Base-by-base conservation (phyloP, 257 asterid species). In the Agastache rugosa region DNA sequence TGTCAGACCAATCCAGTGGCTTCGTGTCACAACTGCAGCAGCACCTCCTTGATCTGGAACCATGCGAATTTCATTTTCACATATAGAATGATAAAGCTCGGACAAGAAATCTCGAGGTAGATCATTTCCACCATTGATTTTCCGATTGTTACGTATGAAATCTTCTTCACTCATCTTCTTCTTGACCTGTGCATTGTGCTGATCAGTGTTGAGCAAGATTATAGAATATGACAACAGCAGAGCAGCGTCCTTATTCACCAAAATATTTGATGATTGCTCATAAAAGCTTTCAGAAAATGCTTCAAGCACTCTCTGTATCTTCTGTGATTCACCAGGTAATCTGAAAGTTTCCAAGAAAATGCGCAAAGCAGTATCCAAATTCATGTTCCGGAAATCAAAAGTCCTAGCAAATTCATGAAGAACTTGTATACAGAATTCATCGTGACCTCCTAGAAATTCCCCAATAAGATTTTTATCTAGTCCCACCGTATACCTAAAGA, bases 101-200 rank as follows among this genome's bases (percentile, higher is more conserved):
- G 96, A 85, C 68, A 93, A 85, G 79, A 87, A 84, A 39, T 88
- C 97, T 67, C 96, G 89, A 70, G 98, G 97, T n/a, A 91, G 97
- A 85, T 93, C 98, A 72, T 79, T 82, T 48, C 98, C 98, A 71
- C 95, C 97, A 60, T 93, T 93, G 71, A 93, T 93, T 78, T 87
- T 85, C 22, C 98, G 87, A 79, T 90, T 91, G 79, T 93, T 93
- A 45, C 96, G 89, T 74, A 93, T 87, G 80, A 93, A 91, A 82
- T 93, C 98, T 60, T 88, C 98, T 85, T 90, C 96, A 4, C 86
- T 93, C 98, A 93, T 93, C 90, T 90, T 93, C 88, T 88, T 91
- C 85, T 90, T 93, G 79, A 93, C 98, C 89, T 93, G 98, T 60
- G 91, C 69, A 59, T 88, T 93, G 77, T 93, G 98, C 63, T 86